A percentile compares a stretch with the other conserved stretches of the same genome.
Evolutionary conservation across 768 basidiomycete species (phyloP).

Genomic region (Boletus fagicola): DNA sequence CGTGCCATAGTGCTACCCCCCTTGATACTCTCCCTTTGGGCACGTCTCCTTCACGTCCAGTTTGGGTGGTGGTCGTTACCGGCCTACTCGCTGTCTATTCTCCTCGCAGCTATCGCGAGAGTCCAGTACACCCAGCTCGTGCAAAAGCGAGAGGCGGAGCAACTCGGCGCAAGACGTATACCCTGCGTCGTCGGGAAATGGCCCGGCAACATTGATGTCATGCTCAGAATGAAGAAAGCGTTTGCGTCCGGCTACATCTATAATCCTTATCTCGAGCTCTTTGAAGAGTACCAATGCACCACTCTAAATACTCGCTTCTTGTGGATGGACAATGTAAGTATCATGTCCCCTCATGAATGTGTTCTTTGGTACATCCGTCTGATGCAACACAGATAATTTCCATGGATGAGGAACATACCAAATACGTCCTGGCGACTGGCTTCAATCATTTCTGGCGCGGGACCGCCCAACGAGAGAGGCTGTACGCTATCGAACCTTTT

Average conservation of each 20-base stretch:
- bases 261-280: conserved; percentile 62
- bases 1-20: conserved; percentile 43
- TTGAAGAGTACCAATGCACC: conserved; percentile 67
- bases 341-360: not conserved
- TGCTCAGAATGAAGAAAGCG: conserved; percentile 52
- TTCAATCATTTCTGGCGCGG: conserved; percentile 72
- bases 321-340: conserved; percentile 65
- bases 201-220: conserved; percentile 76
- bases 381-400: conserved; percentile 53
- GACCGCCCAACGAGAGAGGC: conserved; percentile 57
- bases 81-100: conserved; percentile 40
- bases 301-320: conserved; percentile 68
- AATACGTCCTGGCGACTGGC: conserved; percentile 62
- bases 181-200: conserved; percentile 64
- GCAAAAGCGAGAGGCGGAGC: conserved; percentile 45
- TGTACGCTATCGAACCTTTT: conserved; percentile 41
- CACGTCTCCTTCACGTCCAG: conserved; percentile 28
- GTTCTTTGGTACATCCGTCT: not conserved
- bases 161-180: conserved; percentile 50
- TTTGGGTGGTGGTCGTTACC: conserved; percentile 40
- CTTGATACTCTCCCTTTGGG: conserved; percentile 32
- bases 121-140: conserved; percentile 34
- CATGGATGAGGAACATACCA: conserved; percentile 70
- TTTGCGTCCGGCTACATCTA: conserved; percentile 60
- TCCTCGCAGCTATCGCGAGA: conserved; percentile 40